These are phyloP conservation scores for Leucosporidium yakuticum DNA, from an alignment of 768 basidiomycete genomes.

Conservation along the genomic window DNA sequence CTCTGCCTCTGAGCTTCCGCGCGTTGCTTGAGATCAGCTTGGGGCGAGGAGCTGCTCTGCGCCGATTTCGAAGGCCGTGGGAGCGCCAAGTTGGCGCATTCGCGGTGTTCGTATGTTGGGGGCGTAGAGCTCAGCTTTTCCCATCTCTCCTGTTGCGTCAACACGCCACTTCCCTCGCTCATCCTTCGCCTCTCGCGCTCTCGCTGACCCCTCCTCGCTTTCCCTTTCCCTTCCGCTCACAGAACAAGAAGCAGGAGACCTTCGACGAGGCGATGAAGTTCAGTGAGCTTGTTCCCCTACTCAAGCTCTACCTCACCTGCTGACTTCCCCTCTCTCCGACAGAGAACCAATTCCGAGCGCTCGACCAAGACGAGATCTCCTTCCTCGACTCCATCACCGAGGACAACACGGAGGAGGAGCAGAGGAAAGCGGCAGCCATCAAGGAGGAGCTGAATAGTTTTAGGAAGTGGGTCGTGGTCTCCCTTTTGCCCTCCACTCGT, in stretches of 20 bases:
- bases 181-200: no score
- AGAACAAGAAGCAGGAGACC: constrained; percentile 45
- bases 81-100: no score
- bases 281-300: constrained; percentile 15
- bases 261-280: constrained; percentile 48
- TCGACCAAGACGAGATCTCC: constrained; percentile 45
- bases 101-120: no score
- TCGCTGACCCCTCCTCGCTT: no score
- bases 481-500: background rate
- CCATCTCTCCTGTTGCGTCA: no score
- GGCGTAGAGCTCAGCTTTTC: no score
- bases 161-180: no score
- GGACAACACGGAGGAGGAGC: constrained; percentile 40
- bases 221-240: background rate
- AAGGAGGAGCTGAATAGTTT: constrained; percentile 42
- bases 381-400: constrained; percentile 42
- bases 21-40: no score
- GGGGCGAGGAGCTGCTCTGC: no score
- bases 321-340: background rate
- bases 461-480: constrained; percentile 22
- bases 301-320: background rate
- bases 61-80: no score
- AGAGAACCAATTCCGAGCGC: constrained; percentile 46
- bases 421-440: constrained; percentile 37
- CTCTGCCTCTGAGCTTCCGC: no score